Base-by-base conservation (phyloP, 208 protist genomes). In the Zelonia costaricensis region DNA sequence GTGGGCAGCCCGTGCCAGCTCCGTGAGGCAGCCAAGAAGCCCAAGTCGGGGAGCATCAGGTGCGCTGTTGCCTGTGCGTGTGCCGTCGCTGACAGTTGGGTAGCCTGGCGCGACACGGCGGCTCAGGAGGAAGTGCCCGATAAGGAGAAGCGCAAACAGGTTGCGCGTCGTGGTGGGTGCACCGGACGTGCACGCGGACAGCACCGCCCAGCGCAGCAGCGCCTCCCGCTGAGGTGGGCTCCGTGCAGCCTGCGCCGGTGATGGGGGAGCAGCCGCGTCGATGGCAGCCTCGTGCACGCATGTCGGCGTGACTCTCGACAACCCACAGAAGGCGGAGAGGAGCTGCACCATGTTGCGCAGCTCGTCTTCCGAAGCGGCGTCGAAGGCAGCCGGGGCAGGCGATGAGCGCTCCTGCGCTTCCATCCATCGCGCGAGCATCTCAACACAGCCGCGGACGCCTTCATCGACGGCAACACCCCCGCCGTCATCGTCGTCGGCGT, bases 141-240 rank as follows among this genome's bases (percentile, higher is more conserved):
- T 55, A n/a, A 72, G 39, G n/a, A 72, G 57, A 27, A 65, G 52
- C 1, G 66, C 56, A 27, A 72, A 72, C 13, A 57, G 66, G 18
- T 72, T 55, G 9, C n/a, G 52, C 35, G 12, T 23, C 22, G 45
- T 16, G 23, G 8, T 23, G 5, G 15, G 16, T 4, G n/a, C 30
- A 30, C 33, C 25, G 16, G 48, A 40, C 22, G 47, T 35, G 5
- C 49, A 40, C 16, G 66, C 56, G 4, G 51, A 47, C 6, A 60
- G 12, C 20, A 72, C 40, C 27, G 44, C 28, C 66, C 66, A 72
- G 23, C 58, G 66, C 18, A 72, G 43, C 18, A 72, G 35, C 33
- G 57, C 56, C 54, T 72, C 66, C 8, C 57, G 57, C 8, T 62
- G 66, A n/a, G n/a, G n/a, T n/a, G n/a, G n/a, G n/a, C n/a, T n/a